These are phyloP conservation scores for Lachnellula cervina DNA, from an alignment of 2,329 filamentous ascomycete species.

Conservation along the genomic window DNA sequence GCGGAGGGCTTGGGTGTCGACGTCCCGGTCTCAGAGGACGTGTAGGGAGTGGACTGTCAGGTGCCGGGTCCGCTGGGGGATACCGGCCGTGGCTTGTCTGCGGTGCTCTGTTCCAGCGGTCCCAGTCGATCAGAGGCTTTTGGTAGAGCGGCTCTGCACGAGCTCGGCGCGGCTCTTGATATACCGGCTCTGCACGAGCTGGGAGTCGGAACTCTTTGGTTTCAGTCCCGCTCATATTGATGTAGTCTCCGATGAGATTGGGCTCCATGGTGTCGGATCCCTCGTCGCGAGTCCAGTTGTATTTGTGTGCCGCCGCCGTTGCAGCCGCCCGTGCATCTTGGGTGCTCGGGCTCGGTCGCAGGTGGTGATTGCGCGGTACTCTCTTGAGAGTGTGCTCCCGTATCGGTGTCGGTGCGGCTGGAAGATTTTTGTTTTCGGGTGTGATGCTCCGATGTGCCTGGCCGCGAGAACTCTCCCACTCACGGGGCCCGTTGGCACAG, in stretches of 20 bases:
- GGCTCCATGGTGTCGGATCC: too few species aligned
- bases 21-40: background rate
- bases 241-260: too few species aligned
- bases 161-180: too few species aligned
- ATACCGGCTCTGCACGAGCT: too few species aligned
- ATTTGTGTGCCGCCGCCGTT: too few species aligned
- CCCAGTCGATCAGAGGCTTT: slow-evolving; percentile 12
- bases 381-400: too few species aligned
- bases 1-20: background rate
- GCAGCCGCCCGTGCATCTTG: too few species aligned
- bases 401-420: too few species aligned
- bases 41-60: slow-evolving; percentile 2
- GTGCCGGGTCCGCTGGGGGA: background rate
- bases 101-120: slow-evolving; percentile 5
- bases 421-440: too few species aligned
- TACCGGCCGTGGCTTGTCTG: slow-evolving; percentile 10
- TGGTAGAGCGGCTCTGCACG: slow-evolving; percentile 1
- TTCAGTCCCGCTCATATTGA: background rate
- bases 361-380: too few species aligned
- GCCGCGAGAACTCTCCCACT: slow-evolving; percentile 2
- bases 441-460: background rate
- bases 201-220: background rate
- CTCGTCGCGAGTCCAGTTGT: too few species aligned
- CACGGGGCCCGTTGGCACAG: slow-evolving; percentile 11
- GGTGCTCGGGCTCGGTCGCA: too few species aligned